These are phyloP conservation scores for Angomonas deanei DNA, from an alignment of 208 protist genomes.

Conservation along the genomic window DNA sequence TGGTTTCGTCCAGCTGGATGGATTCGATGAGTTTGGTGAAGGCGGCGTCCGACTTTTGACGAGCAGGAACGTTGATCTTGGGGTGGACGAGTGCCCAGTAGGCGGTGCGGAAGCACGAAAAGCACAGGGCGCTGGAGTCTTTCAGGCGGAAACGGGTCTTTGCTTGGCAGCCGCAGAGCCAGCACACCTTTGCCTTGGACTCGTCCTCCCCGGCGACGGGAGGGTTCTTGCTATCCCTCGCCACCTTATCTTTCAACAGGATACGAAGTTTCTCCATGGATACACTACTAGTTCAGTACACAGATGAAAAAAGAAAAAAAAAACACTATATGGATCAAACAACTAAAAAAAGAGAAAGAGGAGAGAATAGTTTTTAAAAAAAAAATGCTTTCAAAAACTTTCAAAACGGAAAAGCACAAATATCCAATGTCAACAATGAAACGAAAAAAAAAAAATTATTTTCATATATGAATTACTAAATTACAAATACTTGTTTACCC, in stretches of 20 bases:
- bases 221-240: slow-evolving; percentile 16
- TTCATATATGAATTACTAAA: not conserved
- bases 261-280: slow-evolving; percentile 22
- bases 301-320: slow-evolving; percentile 14
- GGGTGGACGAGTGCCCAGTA: slow-evolving; percentile 47
- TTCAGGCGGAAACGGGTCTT: slow-evolving; percentile 31
- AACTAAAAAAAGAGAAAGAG: slow-evolving; percentile 10
- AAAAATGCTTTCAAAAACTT: not conserved
- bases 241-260: slow-evolving; percentile 30
- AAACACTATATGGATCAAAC: slow-evolving; percentile 5
- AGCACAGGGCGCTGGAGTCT: slow-evolving; percentile 50
- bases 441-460: not conserved
- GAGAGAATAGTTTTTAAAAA: not conserved
- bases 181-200: slow-evolving; percentile 24
- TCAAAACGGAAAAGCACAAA: slow-evolving; percentile 3
- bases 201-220: not conserved
- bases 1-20: slow-evolving; percentile 9
- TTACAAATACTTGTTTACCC: slow-evolving; percentile 7
- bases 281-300: slow-evolving; percentile 1
- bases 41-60: slow-evolving; percentile 28
- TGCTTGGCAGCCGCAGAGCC: slow-evolving; percentile 43
- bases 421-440: not conserved
- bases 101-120: slow-evolving; percentile 55
- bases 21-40: slow-evolving; percentile 44
- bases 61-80: slow-evolving; percentile 36